Conservation (phyloP, 306 rosid species). For the Rubus idaeus region DNA sequence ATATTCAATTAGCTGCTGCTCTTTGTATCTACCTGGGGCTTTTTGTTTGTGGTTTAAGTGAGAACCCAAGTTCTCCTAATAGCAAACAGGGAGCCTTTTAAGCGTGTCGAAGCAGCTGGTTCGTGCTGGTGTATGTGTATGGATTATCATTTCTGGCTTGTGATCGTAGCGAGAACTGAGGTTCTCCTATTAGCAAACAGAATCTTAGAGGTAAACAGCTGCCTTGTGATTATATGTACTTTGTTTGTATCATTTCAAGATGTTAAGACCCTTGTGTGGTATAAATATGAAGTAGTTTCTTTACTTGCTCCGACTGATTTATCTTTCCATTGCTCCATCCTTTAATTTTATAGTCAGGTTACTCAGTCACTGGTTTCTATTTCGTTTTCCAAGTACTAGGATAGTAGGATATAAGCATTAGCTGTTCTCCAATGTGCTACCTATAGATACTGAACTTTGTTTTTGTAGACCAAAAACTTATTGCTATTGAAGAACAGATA, state of each 20-base stretch:
- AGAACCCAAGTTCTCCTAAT: conserved; percentile 51
- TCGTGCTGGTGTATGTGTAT: neutral
- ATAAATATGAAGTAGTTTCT: neutral
- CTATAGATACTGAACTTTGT: neutral
- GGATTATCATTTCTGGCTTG: conserved; percentile 8
- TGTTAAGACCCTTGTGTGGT: conserved; percentile 15
- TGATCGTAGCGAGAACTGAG: conserved; percentile 12
- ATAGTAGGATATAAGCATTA: neutral
- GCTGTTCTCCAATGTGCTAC: no score
- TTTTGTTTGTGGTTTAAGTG: conserved; percentile 42
- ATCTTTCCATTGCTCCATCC: neutral
- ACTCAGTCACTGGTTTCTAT: neutral
- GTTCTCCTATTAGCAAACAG: conserved; percentile 37
- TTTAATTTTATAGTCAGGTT: no score
- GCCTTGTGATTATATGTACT: conserved; percentile 23
- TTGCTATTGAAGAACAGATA: neutral
- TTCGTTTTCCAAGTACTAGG: neutral
- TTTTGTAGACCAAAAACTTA: neutral
- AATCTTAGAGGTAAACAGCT: conserved; percentile 18
- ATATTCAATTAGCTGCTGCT: no score
- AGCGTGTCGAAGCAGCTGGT: conserved; percentile 19
- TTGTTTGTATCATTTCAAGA: conserved; percentile 29
- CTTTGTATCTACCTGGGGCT: neutral
- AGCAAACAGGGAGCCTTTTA: conserved; percentile 22
- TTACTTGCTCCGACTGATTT: neutral